These are phyloP conservation scores for Magnaporthiopsis rhizophila DNA, from an alignment of 2,329 filamentous ascomycete genomes.

Conservation along the genomic window DNA sequence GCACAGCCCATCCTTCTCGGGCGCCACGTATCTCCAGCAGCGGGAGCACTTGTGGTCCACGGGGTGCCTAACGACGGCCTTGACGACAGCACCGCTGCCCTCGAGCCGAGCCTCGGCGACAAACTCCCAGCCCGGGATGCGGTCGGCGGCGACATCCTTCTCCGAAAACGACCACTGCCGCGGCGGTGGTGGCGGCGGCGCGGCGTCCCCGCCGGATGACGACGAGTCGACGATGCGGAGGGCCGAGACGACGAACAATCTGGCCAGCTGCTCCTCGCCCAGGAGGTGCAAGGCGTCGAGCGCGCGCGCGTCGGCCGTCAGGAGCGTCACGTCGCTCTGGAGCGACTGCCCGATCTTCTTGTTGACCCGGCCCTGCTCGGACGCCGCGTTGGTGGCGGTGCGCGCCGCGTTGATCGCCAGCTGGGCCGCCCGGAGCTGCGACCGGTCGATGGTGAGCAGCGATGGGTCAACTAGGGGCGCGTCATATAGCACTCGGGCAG, in stretches of 20 bases:
- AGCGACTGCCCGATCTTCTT: slow-evolving; percentile 76
- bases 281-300: slow-evolving; percentile 30
- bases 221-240: slow-evolving; percentile 39
- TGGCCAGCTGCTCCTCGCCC: slow-evolving; percentile 41
- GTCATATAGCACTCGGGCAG: slow-evolving; percentile 39
- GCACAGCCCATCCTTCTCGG: slow-evolving; percentile 60
- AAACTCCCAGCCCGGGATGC: slow-evolving; percentile 30
- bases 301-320: slow-evolving; percentile 30
- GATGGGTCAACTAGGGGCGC: slow-evolving; percentile 32
- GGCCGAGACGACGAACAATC: slow-evolving; percentile 62
- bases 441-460: slow-evolving; percentile 31
- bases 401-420: slow-evolving; percentile 47
- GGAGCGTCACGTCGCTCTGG: slow-evolving; percentile 61
- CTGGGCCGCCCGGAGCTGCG: slow-evolving; percentile 32
- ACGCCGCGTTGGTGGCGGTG: slow-evolving; percentile 62
- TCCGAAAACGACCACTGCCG: not conserved
- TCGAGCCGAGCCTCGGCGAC: slow-evolving; percentile 32
- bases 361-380: slow-evolving; percentile 63
- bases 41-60: slow-evolving; percentile 64
- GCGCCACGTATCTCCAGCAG: slow-evolving; percentile 83
- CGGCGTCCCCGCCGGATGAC: slow-evolving; percentile 4
- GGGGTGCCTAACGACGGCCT: slow-evolving; percentile 40
- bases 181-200: not conserved
- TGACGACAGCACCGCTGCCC: slow-evolving; percentile 26
- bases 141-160: not conserved